Base-by-base conservation (phyloP, 1,284 basidiomycete genomes). In the Trametes pubescens region DNA sequence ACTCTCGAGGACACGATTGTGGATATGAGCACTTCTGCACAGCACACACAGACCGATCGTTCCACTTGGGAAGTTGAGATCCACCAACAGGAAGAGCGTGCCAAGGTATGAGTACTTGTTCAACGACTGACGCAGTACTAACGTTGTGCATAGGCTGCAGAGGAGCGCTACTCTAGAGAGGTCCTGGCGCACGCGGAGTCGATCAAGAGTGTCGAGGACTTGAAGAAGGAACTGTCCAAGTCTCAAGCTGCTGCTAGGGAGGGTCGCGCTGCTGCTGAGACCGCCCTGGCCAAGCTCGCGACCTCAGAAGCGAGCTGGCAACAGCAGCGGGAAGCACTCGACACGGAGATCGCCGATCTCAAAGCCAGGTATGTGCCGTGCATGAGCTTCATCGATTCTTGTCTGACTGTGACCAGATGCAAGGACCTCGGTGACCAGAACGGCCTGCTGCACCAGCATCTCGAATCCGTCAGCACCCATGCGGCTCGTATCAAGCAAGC, bases 391-490 rank as follows among this genome's bases (percentile, higher is more conserved):
- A 18, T 22, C 5, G 16, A 52, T 2, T 43, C 43, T 48, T 26
- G 53, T 32, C 9, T 29, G 51, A 16, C 47, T 52, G 29, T 66
- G 2, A 7, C n/a, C 24, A 94, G 93, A 29, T 88, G 83, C 73
- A 87, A 90, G 71, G 94, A 94, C 70, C 81, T 97, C 21, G 81
- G 83, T 2, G 81, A 87, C 29, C 95, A 96, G 74, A 97, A 96
- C 73, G 77, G 82, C 9, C 81, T 92, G 18, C 84, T 97, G 11
- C 94, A 95, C 72, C 84, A 91, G 64, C 94, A 96, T 72, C 86
- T 97, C 18, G 94, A 96, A 71, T 87, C 87, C n/a, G 89, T 95
- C 66, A 94, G 86, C 69, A 85, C 87, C 0, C 93, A 95, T 73
- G 93, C 93, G 1, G 83, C 90, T 13, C 85, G 88, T 43, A 94